A percentile compares a stretch with the other conserved stretches of the same genome.
These are phyloP conservation scores for Saccharomycopsis amapae DNA, from an alignment of 805 yeast species.

Conservation along the genomic window DNA sequence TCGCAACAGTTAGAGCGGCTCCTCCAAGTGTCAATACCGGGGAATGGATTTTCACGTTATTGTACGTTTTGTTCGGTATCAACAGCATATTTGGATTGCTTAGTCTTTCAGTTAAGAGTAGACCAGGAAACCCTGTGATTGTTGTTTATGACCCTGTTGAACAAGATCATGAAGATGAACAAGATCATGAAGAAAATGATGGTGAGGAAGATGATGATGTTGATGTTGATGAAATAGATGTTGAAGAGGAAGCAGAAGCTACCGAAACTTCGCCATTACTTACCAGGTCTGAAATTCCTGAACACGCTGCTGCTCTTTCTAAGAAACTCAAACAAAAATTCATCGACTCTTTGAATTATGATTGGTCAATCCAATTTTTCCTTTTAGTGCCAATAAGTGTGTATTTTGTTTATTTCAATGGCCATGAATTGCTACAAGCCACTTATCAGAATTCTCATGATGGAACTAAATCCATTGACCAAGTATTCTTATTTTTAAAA, in stretches of 20 bases:
- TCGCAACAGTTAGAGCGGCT: constrained; percentile 40
- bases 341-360: constrained; percentile 48
- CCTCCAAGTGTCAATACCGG: constrained; percentile 42
- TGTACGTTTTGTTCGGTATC: constrained; percentile 32
- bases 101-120: constrained; percentile 31
- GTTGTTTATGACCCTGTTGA: background rate
- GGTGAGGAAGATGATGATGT: constrained; percentile 24
- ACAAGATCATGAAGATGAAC: constrained; percentile 11
- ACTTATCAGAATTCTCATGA: constrained; percentile 68
- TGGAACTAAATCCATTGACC: constrained; percentile 37
- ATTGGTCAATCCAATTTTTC: constrained; percentile 74
- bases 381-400: constrained; percentile 59
- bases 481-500: constrained; percentile 33
- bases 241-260: constrained; percentile 17
- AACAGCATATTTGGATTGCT: constrained; percentile 38
- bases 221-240: constrained; percentile 19
- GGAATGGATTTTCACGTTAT: constrained; percentile 35
- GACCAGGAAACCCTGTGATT: background rate
- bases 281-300: background rate
- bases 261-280: constrained; percentile 7
- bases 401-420: constrained; percentile 45
- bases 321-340: background rate
- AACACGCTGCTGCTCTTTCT: background rate
- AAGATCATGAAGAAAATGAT: constrained; percentile 14
- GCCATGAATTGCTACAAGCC: constrained; percentile 52